phyloP scores from a whole-genome alignment of 1,284 basidiomycete genomes.

The Athelia psychrophila region DNA sequence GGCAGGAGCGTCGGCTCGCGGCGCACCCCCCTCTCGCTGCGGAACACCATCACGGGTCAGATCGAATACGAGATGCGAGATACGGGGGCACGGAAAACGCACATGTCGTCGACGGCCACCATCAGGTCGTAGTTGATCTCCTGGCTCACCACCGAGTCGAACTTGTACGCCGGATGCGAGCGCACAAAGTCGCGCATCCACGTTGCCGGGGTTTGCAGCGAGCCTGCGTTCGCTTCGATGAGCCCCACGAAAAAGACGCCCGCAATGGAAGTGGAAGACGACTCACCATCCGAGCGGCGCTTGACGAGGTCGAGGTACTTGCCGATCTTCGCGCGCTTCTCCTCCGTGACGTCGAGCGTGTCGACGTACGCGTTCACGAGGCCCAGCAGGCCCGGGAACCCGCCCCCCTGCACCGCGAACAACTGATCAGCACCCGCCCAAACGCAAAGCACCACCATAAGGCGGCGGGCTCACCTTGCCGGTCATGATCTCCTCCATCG shows the following conservation, averaged over 20 bases:
- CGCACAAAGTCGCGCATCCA: constrained; percentile 95
- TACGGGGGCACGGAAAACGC: constrained; percentile 30
- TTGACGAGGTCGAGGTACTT: constrained; percentile 81
- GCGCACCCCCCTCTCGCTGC: constrained; percentile 69
- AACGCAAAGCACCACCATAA: constrained; percentile 3
- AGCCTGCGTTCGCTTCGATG: constrained; percentile 62
- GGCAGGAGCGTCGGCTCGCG: constrained; percentile 65
- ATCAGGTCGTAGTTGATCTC: constrained; percentile 96
- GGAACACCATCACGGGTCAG: background rate
- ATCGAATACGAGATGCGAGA: background rate
- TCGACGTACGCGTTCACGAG: constrained; percentile 88
- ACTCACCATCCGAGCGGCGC: constrained; percentile 79
- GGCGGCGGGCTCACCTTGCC: constrained; percentile 69
- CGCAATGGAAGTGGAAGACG: constrained; percentile 7
- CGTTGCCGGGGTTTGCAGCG: constrained; percentile 87
- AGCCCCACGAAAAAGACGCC: too few relatives aligned
- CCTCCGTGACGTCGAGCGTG: constrained; percentile 76
- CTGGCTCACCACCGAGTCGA: constrained; percentile 87
- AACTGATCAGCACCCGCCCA: too few relatives aligned
- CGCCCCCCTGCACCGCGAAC: constrained; percentile 31
- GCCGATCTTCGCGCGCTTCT: constrained; percentile 65
- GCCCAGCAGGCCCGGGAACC: constrained; percentile 85
- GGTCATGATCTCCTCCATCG: constrained; percentile 91
- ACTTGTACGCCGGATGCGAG: constrained; percentile 86
- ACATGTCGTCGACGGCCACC: constrained; percentile 91